Evolutionary conservation across 139 green algal genomes (phyloP).

Genomic region (Deuterostichococcus epilithicus): DNA sequence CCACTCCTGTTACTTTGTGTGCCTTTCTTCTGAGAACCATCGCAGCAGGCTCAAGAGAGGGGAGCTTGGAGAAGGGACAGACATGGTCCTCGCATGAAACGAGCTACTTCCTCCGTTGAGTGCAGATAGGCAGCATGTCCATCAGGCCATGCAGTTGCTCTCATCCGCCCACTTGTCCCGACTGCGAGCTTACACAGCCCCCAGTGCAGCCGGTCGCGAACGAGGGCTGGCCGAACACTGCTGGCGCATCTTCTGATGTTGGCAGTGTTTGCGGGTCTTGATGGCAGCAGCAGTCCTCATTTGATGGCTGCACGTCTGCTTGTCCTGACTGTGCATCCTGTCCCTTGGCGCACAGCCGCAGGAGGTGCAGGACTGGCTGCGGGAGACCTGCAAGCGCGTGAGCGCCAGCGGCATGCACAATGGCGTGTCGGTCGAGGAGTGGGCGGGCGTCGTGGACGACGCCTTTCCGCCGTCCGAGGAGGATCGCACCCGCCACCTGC

Average conservation of each 20-base stretch:
- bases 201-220: neutral
- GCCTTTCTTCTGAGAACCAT: neutral
- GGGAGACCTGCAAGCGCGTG: slow-evolving; percentile 22
- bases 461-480: slow-evolving; percentile 33
- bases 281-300: no score
- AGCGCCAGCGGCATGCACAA: neutral
- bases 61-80: no score
- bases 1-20: neutral
- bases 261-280: neutral
- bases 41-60: no score
- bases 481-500: slow-evolving; percentile 74
- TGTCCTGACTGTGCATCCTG: neutral
- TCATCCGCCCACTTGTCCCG: neutral
- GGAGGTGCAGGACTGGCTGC: slow-evolving; percentile 65
- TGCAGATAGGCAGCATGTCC: neutral
- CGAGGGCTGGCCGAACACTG: neutral
- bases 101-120: neutral
- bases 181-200: neutral
- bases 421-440: slow-evolving; percentile 43
- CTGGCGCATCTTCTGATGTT: neutral
- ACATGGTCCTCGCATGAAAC: no score
- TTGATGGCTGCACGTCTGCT: no score
- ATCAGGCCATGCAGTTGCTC: neutral
- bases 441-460: slow-evolving; percentile 44
- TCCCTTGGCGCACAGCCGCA: slow-evolving; percentile 14